A percentile compares a stretch with the other conserved stretches of the same genome.
These are phyloP conservation scores for Aspergillus neotritici DNA, from an alignment of 2,329 filamentous ascomycete genomes.

Conservation along the genomic window DNA sequence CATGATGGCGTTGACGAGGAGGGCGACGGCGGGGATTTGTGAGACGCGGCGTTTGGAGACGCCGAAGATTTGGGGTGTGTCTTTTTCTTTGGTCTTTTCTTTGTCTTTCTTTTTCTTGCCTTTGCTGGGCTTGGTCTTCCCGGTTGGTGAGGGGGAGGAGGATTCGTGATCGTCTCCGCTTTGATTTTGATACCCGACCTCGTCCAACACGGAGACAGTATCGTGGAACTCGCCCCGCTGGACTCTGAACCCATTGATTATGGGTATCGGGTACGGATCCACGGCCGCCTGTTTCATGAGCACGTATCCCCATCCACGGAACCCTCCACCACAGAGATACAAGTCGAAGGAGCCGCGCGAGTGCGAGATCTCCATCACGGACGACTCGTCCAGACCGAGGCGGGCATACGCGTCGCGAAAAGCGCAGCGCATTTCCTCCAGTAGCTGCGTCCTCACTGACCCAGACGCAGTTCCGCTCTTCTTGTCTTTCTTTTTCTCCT, in stretches of 20 bases:
- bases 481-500: constrained; percentile 45
- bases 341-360: constrained; percentile 56
- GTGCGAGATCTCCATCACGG: constrained; percentile 42
- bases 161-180: constrained; percentile 1
- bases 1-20: constrained; percentile 71
- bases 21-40: constrained; percentile 78
- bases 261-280: constrained; percentile 74
- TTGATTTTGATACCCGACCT: constrained; percentile 31
- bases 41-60: constrained; percentile 71
- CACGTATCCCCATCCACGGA: constrained; percentile 84
- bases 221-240: constrained; percentile 56
- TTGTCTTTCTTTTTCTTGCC: too few relatives aligned
- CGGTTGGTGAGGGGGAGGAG: too few relatives aligned
- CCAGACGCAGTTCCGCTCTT: constrained; percentile 52
- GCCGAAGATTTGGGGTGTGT: constrained; percentile 50
- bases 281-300: constrained; percentile 72
- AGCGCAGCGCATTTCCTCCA: not conserved
- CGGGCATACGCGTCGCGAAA: constrained; percentile 57
- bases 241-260: constrained; percentile 73
- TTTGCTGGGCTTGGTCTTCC: too few relatives aligned
- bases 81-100: too few relatives aligned
- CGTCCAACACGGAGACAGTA: constrained; percentile 42
- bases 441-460: constrained; percentile 22
- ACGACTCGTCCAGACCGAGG: constrained; percentile 52
- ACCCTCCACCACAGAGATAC: constrained; percentile 85